Base-by-base conservation (phyloP, 768 basidiomycete species). In the Termitomyces eurrhizus region DNA sequence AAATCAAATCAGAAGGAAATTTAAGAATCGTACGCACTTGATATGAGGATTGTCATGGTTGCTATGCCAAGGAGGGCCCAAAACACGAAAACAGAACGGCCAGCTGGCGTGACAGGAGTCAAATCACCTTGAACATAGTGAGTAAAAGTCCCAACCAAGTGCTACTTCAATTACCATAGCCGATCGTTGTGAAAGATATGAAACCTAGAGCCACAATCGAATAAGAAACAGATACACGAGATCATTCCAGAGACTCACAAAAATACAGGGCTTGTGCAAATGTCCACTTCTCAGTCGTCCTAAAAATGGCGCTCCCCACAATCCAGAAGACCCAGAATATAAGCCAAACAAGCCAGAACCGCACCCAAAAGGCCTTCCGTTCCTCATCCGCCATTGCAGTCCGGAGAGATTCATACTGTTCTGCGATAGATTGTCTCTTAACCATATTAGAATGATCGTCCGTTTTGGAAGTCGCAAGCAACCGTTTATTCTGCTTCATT, bases 291-390 rank as follows among this genome's bases (percentile, higher is more conserved):
- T 93, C 90, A 0, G 89, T 90, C n/a, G 69, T 67, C 68, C 73
- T 79, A 64, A 93, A 93, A 45, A 92, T 84, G 1, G 76, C 79
- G 4, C 87, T 82, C 3, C 91, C 90, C 61, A 89, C 87, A 66
- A 84, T 75, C 92, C 92, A 94, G 75, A 94, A 94, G n/a, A 80
- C 64, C 24, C 91, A 67, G 73, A 93, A 93, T 35, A 89, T 64
- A 0, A 69, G 52, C 75, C 83, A 83, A 0, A 87, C 85, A 21
- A 90, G 72, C 2, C 66, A 57, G 49, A 89, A 77, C 66, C 91
- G 85, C 7, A 78, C 72, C 44, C 75, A 75, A 63, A 87, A 83
- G 39, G 87, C 86, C 61, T 77, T 80, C 57, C 73, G 77, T 66
- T 88, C 86, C 36, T 79, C 79, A n/a, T 63, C 66, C 57, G 70